A percentile compares a stretch with the other conserved stretches of the same genome.
Conservation (phyloP, 306 rosid genomes). For the Amphicarpaea edgeworthii region DNA sequence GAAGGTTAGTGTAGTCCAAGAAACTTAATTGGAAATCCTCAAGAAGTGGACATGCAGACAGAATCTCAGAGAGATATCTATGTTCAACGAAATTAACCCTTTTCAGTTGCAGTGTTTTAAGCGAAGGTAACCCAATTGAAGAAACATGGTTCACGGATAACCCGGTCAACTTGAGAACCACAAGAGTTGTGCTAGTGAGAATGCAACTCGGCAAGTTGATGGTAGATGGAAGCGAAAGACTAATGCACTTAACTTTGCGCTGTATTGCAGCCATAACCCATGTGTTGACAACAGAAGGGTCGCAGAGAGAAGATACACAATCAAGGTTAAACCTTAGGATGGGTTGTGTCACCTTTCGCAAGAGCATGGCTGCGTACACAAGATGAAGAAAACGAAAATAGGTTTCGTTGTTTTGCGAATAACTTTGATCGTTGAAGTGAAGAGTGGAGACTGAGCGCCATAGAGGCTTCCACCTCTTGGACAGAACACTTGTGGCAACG, state of each 20-base stretch:
- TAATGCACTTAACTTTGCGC: neutral
- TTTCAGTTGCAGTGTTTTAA: neutral
- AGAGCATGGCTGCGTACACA: too few species aligned
- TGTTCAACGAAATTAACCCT: rapidly evolving
- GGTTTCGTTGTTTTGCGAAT: too few species aligned
- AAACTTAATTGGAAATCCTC: neutral
- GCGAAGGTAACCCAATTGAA: neutral
- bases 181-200: neutral
- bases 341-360: too few species aligned
- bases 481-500: too few species aligned
- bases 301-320: neutral
- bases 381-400: too few species aligned
- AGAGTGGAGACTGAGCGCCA: too few species aligned
- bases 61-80: neutral
- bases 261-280: neutral
- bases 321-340: neutral
- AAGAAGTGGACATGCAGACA: neutral
- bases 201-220: neutral
- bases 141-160: neutral
- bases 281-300: neutral
- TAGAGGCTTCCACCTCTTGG: too few species aligned
- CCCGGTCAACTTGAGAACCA: neutral
- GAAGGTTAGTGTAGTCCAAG: rapidly evolving
- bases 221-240: neutral
- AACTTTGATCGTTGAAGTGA: too few species aligned